Base-by-base conservation (phyloP, 1,284 basidiomycete genomes). In the Cutaneotrichosporon cavernicola region DNA sequence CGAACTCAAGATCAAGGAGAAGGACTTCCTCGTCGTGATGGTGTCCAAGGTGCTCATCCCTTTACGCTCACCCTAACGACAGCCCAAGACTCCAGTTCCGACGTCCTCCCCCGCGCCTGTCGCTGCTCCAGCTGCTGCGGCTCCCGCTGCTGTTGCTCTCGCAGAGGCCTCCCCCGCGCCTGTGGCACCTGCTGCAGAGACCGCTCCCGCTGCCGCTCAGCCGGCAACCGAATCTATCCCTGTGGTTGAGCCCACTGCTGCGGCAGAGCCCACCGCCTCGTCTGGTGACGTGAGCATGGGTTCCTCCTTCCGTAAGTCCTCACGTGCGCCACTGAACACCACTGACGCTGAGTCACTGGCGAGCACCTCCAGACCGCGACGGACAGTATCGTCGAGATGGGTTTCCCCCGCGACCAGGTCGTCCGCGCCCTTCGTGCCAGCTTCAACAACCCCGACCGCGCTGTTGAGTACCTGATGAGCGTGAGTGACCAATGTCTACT, bases 1-100 rank as follows among this genome's bases (percentile, higher is more conserved):
- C 70, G 89, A 89, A 63, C 91, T 90, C 76, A 89, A 90, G 66
- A 91, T 99, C 84, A 96, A 97, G 83, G 96, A 99, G 82, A 99
- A 97, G 84, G 96, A 97, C 80, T 99, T 99, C 83, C 84, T 99
- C 65, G 97, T 99, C 21, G 87, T 99, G 56, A 99, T 99, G 96
- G 91, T 98, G 53, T 88, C 92, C 61, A 99, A 97, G 87, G 93
- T 76, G 30, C 46, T 13, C 43, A 36, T 5, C 56, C 60, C 58
- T 52, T 36, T 32, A 18, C 31, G 50, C 47, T 38, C 43, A 56
- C 43, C 61, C 43, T 50, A 47, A 49, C 34, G 30, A 21, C 63
- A 77, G 74, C 75, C 80, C 53, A 81, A 81, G 70, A 75, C 71
- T 43, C 63, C 74, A n/a, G 67, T 79, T 8, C 68, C 79, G 31